Evolutionary conservation across 768 basidiomycete genomes (phyloP).

Genomic region (Amanita subjunquillea): DNA sequence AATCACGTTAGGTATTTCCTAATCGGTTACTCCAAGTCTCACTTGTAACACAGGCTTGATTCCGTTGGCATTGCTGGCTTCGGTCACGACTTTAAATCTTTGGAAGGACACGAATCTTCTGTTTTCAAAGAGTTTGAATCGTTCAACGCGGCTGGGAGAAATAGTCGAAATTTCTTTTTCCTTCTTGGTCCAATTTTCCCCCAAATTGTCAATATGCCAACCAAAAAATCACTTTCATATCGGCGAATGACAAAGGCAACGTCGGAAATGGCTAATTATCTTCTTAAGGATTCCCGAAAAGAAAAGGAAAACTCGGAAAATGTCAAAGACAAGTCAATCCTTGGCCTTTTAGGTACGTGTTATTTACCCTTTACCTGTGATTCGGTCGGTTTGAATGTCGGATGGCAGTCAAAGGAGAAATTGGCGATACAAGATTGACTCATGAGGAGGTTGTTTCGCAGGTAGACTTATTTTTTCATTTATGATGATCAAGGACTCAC

Average conservation of each 20-base stretch:
- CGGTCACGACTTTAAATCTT: constrained; percentile 42
- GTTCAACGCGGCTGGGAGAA: constrained; percentile 13
- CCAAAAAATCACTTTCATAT: constrained; percentile 18
- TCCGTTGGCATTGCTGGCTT: constrained; percentile 51
- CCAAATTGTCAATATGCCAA: constrained; percentile 23
- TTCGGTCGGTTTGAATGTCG: background rate
- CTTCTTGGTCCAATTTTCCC: constrained; percentile 29
- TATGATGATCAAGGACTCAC: background rate
- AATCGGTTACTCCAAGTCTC: background rate
- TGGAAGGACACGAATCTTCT: constrained; percentile 34
- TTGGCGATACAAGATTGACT: constrained; percentile 19
- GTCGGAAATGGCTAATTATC: constrained; percentile 25
- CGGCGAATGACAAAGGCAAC: constrained; percentile 21
- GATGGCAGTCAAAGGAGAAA: constrained; percentile 25
- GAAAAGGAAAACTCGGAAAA: constrained; percentile 16
- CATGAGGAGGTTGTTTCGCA: constrained; percentile 26
- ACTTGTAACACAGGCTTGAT: constrained; percentile 31
- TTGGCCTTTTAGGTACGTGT: constrained; percentile 24
- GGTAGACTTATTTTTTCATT: constrained; percentile 9
- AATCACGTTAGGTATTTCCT: constrained; percentile 22
- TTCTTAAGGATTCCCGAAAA: constrained; percentile 25
- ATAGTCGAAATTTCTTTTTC: constrained; percentile 13
- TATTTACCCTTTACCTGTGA: background rate
- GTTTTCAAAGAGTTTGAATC: constrained; percentile 31
- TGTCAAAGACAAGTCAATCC: constrained; percentile 28